Conservation (phyloP, 768 basidiomycete species). For the Galerina marginata region DNA sequence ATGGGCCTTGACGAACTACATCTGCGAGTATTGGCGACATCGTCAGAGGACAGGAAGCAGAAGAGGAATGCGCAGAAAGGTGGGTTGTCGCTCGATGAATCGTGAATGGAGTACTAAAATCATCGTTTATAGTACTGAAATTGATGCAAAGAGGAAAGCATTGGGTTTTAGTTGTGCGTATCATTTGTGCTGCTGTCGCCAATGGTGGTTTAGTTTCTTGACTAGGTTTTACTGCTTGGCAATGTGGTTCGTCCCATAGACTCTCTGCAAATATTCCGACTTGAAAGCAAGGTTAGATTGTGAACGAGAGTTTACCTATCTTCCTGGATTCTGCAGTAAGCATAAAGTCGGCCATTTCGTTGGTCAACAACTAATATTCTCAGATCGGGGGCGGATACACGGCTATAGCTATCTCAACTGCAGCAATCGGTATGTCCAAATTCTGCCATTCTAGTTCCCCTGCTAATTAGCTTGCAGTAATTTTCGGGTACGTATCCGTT, state of each 20-base stretch:
- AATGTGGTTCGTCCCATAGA: slow-evolving; percentile 71
- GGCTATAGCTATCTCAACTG: slow-evolving; percentile 77
- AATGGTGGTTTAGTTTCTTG: neutral
- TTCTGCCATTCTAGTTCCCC: neutral
- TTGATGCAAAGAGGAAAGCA: slow-evolving; percentile 74
- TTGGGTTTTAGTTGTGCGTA: slow-evolving; percentile 89
- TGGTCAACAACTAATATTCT: neutral
- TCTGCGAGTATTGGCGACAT: slow-evolving; percentile 81
- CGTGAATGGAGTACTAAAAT: neutral
- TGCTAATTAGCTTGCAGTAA: slow-evolving; percentile 48
- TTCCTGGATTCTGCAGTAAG: slow-evolving; percentile 78
- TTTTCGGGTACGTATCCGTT: slow-evolving; percentile 69
- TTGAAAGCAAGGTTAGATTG: slow-evolving; percentile 48
- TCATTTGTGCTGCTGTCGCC: neutral
- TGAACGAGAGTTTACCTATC: slow-evolving; percentile 85
- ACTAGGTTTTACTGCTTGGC: slow-evolving; percentile 79
- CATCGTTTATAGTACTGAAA: slow-evolving; percentile 46
- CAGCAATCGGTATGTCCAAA: slow-evolving; percentile 59
- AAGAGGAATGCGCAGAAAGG: slow-evolving; percentile 74
- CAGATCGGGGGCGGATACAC: slow-evolving; percentile 68
- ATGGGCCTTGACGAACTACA: slow-evolving; percentile 96
- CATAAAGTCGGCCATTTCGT: neutral
- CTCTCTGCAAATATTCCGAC: neutral
- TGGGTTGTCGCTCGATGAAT: slow-evolving; percentile 24
- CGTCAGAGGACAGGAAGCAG: slow-evolving; percentile 74